A percentile compares a stretch with the other conserved stretches of the same genome.
These are phyloP conservation scores for Acanthamoeba castellanii DNA, from an alignment of 208 protist species.

Conservation along the genomic window DNA sequence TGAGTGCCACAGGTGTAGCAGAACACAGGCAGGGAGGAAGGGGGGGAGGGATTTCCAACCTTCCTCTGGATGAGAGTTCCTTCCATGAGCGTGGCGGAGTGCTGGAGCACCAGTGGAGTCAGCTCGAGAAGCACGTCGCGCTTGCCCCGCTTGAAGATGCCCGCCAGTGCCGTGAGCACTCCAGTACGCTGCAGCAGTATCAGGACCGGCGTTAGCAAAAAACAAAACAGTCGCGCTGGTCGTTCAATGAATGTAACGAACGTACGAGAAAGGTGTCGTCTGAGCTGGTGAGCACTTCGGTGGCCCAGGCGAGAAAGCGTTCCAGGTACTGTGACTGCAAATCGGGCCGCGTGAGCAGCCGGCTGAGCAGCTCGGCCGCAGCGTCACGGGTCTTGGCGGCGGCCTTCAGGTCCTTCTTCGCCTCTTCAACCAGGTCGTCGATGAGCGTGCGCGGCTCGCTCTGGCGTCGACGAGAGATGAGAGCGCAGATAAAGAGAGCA, in stretches of 20 bases:
- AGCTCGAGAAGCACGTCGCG: constrained; percentile 90
- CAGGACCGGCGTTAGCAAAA: too few relatives aligned
- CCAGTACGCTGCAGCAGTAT: constrained; percentile 79
- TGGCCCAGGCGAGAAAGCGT: constrained; percentile 25
- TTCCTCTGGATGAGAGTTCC: constrained; percentile 18
- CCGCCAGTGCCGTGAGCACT: constrained; percentile 92
- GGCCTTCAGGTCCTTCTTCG: constrained; percentile 91
- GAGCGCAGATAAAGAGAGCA: too few relatives aligned
- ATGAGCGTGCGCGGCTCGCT: background rate
- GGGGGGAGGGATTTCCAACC: too few relatives aligned
- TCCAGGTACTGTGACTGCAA: constrained; percentile 79
- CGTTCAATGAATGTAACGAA: background rate
- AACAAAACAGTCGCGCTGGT: too few relatives aligned
- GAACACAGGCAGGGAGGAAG: background rate
- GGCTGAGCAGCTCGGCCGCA: constrained; percentile 93
- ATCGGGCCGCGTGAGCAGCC: constrained; percentile 94
- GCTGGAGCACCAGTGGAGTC: constrained; percentile 80
- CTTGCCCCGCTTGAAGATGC: constrained; percentile 95
- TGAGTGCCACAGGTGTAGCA: background rate
- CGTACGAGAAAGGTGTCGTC: constrained; percentile 11
- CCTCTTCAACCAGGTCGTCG: constrained; percentile 87
- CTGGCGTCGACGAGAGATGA: background rate
- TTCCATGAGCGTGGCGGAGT: background rate
- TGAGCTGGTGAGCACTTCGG: constrained; percentile 13
- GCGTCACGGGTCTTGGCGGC: constrained; percentile 94